Evolutionary conservation across 2,329 filamentous ascomycete species (phyloP).

Genomic region (Hypoxylon sp.): DNA sequence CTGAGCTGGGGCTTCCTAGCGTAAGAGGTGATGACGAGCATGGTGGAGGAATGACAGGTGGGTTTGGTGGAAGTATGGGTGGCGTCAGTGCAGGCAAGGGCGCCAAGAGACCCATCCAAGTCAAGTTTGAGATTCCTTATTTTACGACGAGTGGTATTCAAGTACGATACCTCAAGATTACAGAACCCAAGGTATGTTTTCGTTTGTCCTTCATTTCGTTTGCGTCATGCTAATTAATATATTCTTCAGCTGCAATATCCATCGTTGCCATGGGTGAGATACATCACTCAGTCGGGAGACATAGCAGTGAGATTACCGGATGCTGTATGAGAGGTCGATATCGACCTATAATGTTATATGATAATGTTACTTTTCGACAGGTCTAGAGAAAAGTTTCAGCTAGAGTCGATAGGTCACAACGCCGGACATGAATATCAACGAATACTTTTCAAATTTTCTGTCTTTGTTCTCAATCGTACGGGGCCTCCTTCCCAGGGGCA

Average conservation of each 20-base stretch:
- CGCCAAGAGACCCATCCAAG: constrained; percentile 91
- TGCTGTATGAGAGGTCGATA: constrained; percentile 63
- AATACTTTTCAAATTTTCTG: constrained; percentile 17
- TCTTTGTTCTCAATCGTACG: no score
- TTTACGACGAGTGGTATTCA: constrained; percentile 99
- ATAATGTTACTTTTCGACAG: constrained; percentile 32
- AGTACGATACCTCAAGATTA: constrained; percentile 98
- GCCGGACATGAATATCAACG: constrained; percentile 32
- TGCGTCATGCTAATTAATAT: no score
- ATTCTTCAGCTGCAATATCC: constrained; percentile 87
- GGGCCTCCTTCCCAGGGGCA: no score
- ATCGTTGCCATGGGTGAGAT: constrained; percentile 95
- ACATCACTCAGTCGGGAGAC: constrained; percentile 97
- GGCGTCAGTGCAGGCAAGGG: constrained; percentile 86
- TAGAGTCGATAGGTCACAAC: constrained; percentile 39
- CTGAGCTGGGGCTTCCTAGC: constrained; percentile 91
- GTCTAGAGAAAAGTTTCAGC: constrained; percentile 39
- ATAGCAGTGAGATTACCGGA: constrained; percentile 96
- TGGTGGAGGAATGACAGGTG: constrained; percentile 96
- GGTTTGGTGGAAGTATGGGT: constrained; percentile 96
- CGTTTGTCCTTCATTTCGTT: no score
- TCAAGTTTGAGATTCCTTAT: constrained; percentile 99
- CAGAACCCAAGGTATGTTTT: constrained; percentile 89
- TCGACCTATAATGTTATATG: constrained; percentile 38
- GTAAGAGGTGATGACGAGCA: constrained; percentile 95